Evolutionary conservation across 179 eudicot species (phyloP), one percentile per base, ranked within the genome.

Genomic region (Sideroxylon spinosum): DNA sequence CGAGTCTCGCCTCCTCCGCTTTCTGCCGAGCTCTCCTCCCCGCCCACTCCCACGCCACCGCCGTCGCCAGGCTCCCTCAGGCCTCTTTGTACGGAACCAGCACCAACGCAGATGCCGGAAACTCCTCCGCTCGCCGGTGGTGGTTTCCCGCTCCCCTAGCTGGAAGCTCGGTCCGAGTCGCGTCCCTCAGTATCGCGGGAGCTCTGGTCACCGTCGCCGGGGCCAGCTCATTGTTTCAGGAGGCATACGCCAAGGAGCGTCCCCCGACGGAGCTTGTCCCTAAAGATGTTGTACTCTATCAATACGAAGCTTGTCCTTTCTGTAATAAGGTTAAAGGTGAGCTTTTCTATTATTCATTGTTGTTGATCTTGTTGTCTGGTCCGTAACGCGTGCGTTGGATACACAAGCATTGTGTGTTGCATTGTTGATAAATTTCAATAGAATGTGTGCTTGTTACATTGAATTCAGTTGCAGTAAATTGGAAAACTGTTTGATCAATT

Each of bases 271-370:
- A 84, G 71, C 80, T 88, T 37, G 76, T 75, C 22, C 89, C 90
- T 6, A 87, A 88, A 14, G 93, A 95, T 6, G 91, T 95, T 68
- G 93, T 93, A 57, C 89, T 93, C 7, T 95, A 93, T 75, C 97
- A 93, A 86, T 92, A 91, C 80, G 96, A 94, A 79, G 98, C 97
- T 76, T 95, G 97, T 79, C 98, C 98, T 61, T 95, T 95, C 79
- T 93, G 98, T 68, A 95, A 95, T 85, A 95, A 93, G 81, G 97
- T 95, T 62, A 95, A 95, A 93, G 98, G 98, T 94, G 32, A 16
- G 12, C 19, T 68, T 60, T 16, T 60, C 37, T 63, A 63, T 63
- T 23, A 32, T 32, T 44, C 48, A 2, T 37, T 19, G 28, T 53
- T 14, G 20, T 48, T 76, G 6, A 6, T 37, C 32, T 66, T 50